A percentile compares a stretch with the other conserved stretches of the same genome.
These are phyloP conservation scores for Bathelium albidoporum DNA, from an alignment of 495 filamentous ascomycete genomes.

Conservation along the genomic window DNA sequence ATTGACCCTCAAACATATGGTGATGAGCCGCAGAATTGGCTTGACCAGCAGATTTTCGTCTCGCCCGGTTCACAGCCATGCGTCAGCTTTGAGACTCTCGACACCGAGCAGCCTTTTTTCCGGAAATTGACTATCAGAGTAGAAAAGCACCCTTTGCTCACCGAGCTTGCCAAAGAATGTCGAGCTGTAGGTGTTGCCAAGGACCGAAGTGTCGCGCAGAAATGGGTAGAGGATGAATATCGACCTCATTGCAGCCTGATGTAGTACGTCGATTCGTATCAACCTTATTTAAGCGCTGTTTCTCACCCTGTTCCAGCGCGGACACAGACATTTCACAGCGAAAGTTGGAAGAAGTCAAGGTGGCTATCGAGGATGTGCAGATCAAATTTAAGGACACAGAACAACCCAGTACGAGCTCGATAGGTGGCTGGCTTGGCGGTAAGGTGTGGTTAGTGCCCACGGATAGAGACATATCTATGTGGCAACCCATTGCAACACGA, in stretches of 20 bases:
- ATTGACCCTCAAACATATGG: slow-evolving; percentile 12
- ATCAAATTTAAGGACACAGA: slow-evolving; percentile 6
- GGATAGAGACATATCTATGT: slow-evolving; percentile 21
- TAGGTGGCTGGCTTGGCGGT: slow-evolving; percentile 23
- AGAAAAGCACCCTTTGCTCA: slow-evolving; percentile 17
- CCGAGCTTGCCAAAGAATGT: slow-evolving; percentile 10
- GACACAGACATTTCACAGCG: neutral
- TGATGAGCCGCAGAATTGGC: slow-evolving; percentile 22
- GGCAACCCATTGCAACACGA: slow-evolving; percentile 24
- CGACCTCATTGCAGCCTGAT: slow-evolving; percentile 27
- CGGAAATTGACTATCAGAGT: slow-evolving; percentile 22
- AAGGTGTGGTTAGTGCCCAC: slow-evolving; percentile 27
- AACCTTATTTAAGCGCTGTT: neutral
- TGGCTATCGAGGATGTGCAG: slow-evolving; percentile 12
- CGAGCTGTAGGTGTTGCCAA: slow-evolving; percentile 10
- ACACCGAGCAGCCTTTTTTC: slow-evolving; percentile 21
- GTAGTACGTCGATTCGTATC: slow-evolving; percentile 22
- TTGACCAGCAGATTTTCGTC: slow-evolving; percentile 9
- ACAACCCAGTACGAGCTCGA: slow-evolving; percentile 11
- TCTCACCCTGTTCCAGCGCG: neutral
- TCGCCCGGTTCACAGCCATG: neutral
- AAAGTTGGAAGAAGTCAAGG: slow-evolving; percentile 16
- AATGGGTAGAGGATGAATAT: slow-evolving; percentile 26
- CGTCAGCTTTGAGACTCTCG: slow-evolving; percentile 2
- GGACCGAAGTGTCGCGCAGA: slow-evolving; percentile 12